Evolutionary conservation across 2,329 filamentous ascomycete genomes (phyloP), one percentile per base, ranked within the genome.

Genomic region (Grosmannia huntii): DNA sequence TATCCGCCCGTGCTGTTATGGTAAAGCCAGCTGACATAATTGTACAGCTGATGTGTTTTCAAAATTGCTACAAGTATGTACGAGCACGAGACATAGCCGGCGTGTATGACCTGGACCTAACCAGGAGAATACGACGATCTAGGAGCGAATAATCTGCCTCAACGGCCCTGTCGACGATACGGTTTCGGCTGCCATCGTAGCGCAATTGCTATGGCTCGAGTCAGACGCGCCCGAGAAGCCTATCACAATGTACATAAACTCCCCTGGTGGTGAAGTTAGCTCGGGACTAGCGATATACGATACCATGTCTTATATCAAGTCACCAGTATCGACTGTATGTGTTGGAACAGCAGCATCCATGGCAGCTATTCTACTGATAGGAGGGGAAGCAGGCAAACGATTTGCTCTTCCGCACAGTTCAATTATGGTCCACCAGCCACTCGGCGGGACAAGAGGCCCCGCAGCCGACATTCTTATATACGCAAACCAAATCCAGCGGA

Each of bases 211-310:
- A 62, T 99, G 91, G 81, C 90, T 99, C 71, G 95, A 99, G 78
- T 94, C 92, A 66, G 94, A 99, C 68, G 90, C 89, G 67, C 91
- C 92, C 4, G 84, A 95, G 58, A 96, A 96, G 71, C 88, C 90
- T 14, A 97, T 99, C 64, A 94, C 89, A 56, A 88, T 99, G 71
- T 99, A 99, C 72, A 99, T 99, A 71, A 96, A 99, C 75, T 95
- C 89, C 0, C 92, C 92, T 0, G 94, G 94, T 55, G 94, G 94
- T 58, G 92, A 88, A 49, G 91, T 99, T 48, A 92, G 87, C 61
- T 92, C 94, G 1, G 84, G 84, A 19, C 78, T 87, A 60, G 91
- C 94, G 28, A 97, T 99, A 67, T 99, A 99, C 78, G 94, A 99
- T 70, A 99, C 94, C 14, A 97, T 99, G 92, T 85, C 87, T 65